Base-by-base conservation (phyloP, 306 rosid genomes). In the Trifolium subterraneum region DNA sequence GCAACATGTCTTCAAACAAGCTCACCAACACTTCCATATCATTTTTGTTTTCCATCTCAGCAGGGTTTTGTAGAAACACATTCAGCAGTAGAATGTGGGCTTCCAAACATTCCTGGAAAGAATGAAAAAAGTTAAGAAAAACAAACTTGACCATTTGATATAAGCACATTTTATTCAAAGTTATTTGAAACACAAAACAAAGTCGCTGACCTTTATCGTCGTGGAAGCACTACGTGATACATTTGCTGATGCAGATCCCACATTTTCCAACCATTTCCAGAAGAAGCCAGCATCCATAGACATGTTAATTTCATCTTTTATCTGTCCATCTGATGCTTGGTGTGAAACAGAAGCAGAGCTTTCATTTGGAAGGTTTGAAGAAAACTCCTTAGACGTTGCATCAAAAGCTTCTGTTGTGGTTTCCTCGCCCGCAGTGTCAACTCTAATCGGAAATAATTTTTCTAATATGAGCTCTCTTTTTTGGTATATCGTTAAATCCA, bases 1-100 rank as follows among this genome's bases (percentile, higher is more conserved):
- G 73, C 72, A 52, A 72, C 70, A 65, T 25, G 70, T 76, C 83
- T 76, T 65, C 80, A 66, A 42, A 63, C 75, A 85, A 54, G 47
- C 8, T 47, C 12, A 35, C n/a, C 59, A 45, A 12, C 56, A 76
- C 80, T 8, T 15, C 64, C 29, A 20, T 45, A 38, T 4, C 16
- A 52, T 4, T 70, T 29, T 76, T 62, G 33, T 63, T 38, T 15
- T 33, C 11, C 15, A 25, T 19, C 48, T 10, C 52, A 48, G 1
- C 15, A 8, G 70, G 70, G 73, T 70, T 70, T 36, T 64, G 7
- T 68, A 38, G 7, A 35, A 25, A 25, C n/a, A 50, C 47, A 47
- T 7, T 63, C 20, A 70, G 61, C 51, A 78, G 66, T 22, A 8
- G 11, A 45, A 54, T 25, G 65, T 45, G 45, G 9, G 7, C 33